A percentile compares a stretch with the other conserved stretches of the same genome.
These are phyloP conservation scores for Plasmodium cynomolgi DNA, from an alignment of 169 alveolate species.

Conservation along the genomic window DNA sequence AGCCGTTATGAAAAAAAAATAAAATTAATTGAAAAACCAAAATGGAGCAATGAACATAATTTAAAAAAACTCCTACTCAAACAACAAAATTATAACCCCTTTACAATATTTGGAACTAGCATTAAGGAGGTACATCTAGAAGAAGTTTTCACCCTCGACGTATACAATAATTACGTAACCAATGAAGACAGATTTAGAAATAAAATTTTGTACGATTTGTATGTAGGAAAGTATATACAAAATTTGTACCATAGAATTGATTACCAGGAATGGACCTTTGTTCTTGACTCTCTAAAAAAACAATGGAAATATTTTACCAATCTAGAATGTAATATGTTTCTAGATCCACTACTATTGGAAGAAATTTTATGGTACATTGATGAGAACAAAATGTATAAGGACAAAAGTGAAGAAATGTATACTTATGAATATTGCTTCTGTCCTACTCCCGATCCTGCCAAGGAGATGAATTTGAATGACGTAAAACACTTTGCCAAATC, in stretches of 20 bases:
- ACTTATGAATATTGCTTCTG: constrained; percentile 65
- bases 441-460: constrained; percentile 72
- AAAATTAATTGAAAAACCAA: constrained; percentile 47
- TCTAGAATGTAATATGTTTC: constrained; percentile 61
- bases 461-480: constrained; percentile 43
- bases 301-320: constrained; percentile 57
- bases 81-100: constrained; percentile 60
- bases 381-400: constrained; percentile 71
- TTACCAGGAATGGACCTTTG: constrained; percentile 15
- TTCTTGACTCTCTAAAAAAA: constrained; percentile 45
- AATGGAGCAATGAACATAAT: constrained; percentile 39
- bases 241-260: constrained; percentile 49
- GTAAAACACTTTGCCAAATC: constrained; percentile 46
- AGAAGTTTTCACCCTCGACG: constrained; percentile 64
- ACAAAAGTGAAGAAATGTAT: constrained; percentile 43
- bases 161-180: constrained; percentile 53
- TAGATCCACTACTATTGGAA: constrained; percentile 63
- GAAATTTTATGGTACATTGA: constrained; percentile 71
- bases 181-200: constrained; percentile 63
- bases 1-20: constrained; percentile 62
- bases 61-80: constrained; percentile 39
- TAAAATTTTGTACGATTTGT: constrained; percentile 47
- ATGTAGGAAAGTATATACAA: constrained; percentile 50
- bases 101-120: constrained; percentile 70
- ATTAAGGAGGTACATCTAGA: constrained; percentile 54